Evolutionary conservation across 176 grass and related monocot species (phyloP), one percentile per base, ranked within the genome.

Genomic region (Guadua angustifolia): DNA sequence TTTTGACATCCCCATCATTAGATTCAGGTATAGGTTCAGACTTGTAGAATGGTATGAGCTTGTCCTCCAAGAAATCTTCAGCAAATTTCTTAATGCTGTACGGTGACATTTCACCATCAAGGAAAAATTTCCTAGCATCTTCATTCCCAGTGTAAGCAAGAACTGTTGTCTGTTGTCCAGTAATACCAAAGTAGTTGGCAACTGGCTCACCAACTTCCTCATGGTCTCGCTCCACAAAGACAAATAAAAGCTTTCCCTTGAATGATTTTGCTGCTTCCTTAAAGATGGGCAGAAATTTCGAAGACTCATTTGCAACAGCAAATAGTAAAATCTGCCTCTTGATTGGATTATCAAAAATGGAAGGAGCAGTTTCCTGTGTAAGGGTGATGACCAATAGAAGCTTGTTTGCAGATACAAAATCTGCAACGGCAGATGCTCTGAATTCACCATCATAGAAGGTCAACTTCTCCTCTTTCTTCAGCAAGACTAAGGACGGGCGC

Each of bases 191-290:
- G 91, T 99, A 95, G 57, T 92, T 87, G 65, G 89, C 92, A 80
- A 99, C 91, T 79, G 91, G 96, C 84, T 90, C 91, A 39, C 96
- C 96, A 84, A 95, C 77, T 76, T 99, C 88, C 73, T 93, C 86
- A 47, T 90, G 78, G 71, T 99, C 93, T 58, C 88, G 87, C 75
- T 93, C 96, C 89, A 99, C 96, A 77, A 71, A 95, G 26, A 99
- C 81, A 94, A 99, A 99, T 71, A 99, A 84, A 47, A 99, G 77
- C 96, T 94, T 92, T 57, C 96, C 96, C 86, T 95, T 98, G 79
- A 92, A 98, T 33, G 29, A 29, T 29, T 29, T 29, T 29, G 29
- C 29, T 29, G 29, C 29, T 29, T 29, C 29, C 29, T 29, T 29
- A 29, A 29, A 29, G 29, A 29, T 29, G 29, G 29, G 29, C 29